Evolutionary conservation across 2,329 filamentous ascomycete genomes (phyloP).

Genomic region (Penicillium italicum): DNA sequence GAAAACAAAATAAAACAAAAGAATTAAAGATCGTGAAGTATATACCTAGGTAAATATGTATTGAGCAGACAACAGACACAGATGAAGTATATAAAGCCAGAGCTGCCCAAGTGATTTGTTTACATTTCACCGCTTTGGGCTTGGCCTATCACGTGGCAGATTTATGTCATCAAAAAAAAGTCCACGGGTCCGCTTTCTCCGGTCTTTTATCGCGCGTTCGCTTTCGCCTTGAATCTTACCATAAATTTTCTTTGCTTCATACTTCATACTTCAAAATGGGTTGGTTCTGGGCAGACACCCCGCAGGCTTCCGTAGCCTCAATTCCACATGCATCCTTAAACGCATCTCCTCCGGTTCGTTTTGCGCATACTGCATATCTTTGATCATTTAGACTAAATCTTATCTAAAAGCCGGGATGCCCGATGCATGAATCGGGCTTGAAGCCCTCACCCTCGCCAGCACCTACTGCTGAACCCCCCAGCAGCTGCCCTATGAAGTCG

Average conservation of each 20-base stretch:
- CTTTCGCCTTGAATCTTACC: conserved; percentile 7
- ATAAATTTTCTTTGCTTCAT: neutral
- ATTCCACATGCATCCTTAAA: conserved; percentile 48
- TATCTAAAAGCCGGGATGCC: conserved; percentile 59
- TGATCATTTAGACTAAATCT: conserved; percentile 18
- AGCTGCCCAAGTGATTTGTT: neutral
- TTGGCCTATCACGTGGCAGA: conserved; percentile 1
- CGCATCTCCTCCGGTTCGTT: conserved; percentile 55
- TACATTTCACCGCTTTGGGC: neutral
- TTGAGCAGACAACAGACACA: neutral
- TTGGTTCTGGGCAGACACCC: conserved; percentile 66
- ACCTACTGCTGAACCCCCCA: conserved; percentile 28
- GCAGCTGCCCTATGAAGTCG: conserved; percentile 47
- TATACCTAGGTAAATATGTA: neutral
- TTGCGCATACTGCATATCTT: neutral
- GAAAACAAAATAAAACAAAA: neutral
- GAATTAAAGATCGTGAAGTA: neutral
- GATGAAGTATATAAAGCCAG: neutral
- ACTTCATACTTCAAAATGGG: conserved; percentile 50
- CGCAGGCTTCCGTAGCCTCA: conserved; percentile 43
- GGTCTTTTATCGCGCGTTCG: conserved; percentile 19
- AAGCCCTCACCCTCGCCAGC: conserved; percentile 29
- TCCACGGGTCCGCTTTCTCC: conserved; percentile 5
- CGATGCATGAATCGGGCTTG: conserved; percentile 59
- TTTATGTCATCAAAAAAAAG: conserved; percentile 15